Base-by-base conservation (phyloP, 73 alveolate species). In the Loxodes magnus region DNA sequence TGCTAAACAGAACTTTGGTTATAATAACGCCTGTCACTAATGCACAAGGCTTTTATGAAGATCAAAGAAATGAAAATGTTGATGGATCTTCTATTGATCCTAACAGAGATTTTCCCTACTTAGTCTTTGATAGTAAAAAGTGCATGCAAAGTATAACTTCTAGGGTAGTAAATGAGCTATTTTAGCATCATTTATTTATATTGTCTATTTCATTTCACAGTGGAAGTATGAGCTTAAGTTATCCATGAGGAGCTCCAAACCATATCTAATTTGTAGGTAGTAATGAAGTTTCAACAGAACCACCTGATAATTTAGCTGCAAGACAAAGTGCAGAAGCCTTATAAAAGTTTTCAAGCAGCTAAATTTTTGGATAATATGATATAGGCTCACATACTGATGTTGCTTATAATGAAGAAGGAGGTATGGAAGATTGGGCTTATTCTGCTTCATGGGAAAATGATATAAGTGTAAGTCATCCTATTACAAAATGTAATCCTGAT, bases 351-450 rank as follows among this genome's bases (percentile, higher is more conserved):
- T 51, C 56, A 10, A 58, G 65, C 42, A 7, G 43, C 35, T 35
- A 29, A 23, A 41, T 49, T 43, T 50, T 49, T n/a, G 50, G 28
- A 0, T 69, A 73, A 39, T 83, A 74, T 43, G 43, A 14, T 5
- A 53, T 79, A 25, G 98, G 96, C 0, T 88, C 84, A 54, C 74
- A 79, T 83, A 70, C 88, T 41, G 51, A 76, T 9, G 56, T 83
- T 51, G 89, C 88, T 17, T 92, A 92, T 63, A 80, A 94, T 0
- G 93, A 87, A 7, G 60, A 67, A 19, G 99, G 99, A 5, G 95
- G 96, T 15, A 67, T 92, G 33, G 99, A 92, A 54, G 99, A 92
- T 61, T 92, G 99, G 97, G 97, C 96, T 24, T 92, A 92, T 53
- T 97, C 94, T 0, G 87, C 79, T n/a, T 93, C 96, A 14, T 92